Conservation (phyloP, 768 basidiomycete species). For the Tephrocybe sp. region DNA sequence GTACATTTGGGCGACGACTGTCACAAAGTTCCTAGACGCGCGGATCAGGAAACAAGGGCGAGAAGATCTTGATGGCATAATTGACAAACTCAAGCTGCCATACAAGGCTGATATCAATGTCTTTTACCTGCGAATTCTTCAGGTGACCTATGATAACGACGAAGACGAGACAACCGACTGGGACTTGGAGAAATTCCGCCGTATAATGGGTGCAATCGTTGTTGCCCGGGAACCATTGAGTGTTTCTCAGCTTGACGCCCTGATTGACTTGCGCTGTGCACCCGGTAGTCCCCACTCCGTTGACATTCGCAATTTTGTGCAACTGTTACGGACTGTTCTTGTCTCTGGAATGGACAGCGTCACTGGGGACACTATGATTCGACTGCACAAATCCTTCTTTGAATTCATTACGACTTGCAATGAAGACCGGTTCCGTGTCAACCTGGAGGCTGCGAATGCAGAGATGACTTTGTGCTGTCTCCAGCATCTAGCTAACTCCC, state of each 20-base stretch:
- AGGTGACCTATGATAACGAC: not conserved
- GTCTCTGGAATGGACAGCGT: not conserved
- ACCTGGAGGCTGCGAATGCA: not conserved
- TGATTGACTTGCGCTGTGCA: not conserved
- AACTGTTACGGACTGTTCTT: not conserved
- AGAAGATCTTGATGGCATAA: slow-evolving; percentile 2
- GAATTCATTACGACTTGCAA: not conserved
- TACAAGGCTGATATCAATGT: slow-evolving; percentile 8
- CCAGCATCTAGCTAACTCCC: not conserved
- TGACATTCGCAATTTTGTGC: not conserved
- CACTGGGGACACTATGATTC: not conserved
- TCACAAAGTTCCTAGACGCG: slow-evolving; percentile 2
- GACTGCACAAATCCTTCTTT: not conserved
- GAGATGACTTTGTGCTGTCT: not conserved
- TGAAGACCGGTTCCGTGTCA: not conserved
- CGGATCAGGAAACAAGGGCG: slow-evolving; percentile 3
- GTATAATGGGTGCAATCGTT: not conserved
- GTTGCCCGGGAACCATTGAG: not conserved
- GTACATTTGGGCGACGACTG: slow-evolving; percentile 13
- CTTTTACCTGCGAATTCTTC: slow-evolving; percentile 4
- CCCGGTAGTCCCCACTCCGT: not conserved
- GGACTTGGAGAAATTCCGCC: not conserved
- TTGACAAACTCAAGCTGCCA: slow-evolving; percentile 7
- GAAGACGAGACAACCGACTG: not conserved
- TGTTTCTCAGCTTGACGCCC: not conserved